Evolutionary conservation across 169 alveolate genomes (phyloP).

Genomic region (Toxoplasma gondii): DNA sequence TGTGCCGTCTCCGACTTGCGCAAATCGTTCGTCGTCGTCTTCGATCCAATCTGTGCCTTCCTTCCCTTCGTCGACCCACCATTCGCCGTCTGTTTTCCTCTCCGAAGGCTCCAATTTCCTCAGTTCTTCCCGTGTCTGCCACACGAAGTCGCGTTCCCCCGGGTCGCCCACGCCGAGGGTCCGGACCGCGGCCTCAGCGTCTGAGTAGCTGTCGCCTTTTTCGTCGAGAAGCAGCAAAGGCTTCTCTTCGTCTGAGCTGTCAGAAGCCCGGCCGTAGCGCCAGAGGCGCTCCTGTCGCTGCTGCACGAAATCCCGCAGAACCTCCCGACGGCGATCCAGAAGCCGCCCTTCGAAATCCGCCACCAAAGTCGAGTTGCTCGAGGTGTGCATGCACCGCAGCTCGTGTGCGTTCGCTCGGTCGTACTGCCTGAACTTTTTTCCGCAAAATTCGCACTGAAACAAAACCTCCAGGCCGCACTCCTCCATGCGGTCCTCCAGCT

Average conservation of each 20-base stretch:
- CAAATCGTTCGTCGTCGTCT: not conserved
- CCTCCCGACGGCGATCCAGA: not conserved
- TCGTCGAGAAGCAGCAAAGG: not conserved
- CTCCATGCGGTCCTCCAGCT: not conserved
- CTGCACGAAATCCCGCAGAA: not conserved
- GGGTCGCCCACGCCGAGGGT: not conserved
- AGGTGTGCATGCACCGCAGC: not conserved
- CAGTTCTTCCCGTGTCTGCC: not conserved
- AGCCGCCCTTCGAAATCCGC: not conserved
- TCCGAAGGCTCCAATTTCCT: not conserved
- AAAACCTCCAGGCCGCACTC: not conserved
- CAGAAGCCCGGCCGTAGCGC: not conserved
- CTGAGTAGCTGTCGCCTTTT: not conserved
- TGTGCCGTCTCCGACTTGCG: not conserved
- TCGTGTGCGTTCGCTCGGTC: conserved; percentile 7
- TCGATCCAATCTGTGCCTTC: not conserved
- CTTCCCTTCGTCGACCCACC: not conserved
- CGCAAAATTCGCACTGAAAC: conserved; percentile 9
- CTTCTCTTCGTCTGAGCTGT: not conserved
- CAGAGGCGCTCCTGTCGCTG: not conserved
- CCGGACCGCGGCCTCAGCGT: not conserved
- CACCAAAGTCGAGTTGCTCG: not conserved
- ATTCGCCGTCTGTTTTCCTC: not conserved
- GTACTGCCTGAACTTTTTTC: not conserved
- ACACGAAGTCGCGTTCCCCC: not conserved